These are phyloP conservation scores for Articulospora tetracladia DNA, from an alignment of 495 filamentous ascomycete species.

Conservation along the genomic window DNA sequence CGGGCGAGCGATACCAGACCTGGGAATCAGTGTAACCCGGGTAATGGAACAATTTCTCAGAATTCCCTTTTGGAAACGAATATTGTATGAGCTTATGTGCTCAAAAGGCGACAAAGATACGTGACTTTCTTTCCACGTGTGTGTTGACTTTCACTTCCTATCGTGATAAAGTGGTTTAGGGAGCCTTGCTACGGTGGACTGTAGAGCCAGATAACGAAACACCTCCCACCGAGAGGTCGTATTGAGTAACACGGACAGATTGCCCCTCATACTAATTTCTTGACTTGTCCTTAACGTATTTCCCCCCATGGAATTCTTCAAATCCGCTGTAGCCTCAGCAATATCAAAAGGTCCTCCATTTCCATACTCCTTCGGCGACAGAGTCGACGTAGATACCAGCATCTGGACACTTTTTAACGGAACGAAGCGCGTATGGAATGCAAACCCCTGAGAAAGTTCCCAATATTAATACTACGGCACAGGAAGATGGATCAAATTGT, in stretches of 20 bases:
- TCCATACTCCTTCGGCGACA: slow-evolving; percentile 87
- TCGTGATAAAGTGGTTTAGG: too few relatives aligned
- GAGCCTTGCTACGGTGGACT: background rate
- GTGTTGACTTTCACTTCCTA: too few relatives aligned
- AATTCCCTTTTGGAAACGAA: too few relatives aligned
- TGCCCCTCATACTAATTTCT: background rate
- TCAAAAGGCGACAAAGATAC: too few relatives aligned
- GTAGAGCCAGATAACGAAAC: background rate
- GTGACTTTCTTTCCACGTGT: too few relatives aligned
- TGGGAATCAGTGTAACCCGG: too few relatives aligned
- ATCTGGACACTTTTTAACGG: slow-evolving; percentile 94
- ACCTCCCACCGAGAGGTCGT: background rate
- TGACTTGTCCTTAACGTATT: background rate
- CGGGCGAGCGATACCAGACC: too few relatives aligned
- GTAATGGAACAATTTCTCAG: too few relatives aligned
- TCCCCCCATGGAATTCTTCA: slow-evolving; percentile 87
- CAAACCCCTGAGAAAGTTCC: background rate
- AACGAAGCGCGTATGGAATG: slow-evolving; percentile 68
- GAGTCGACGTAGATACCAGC: slow-evolving; percentile 80
- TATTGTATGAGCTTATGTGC: too few relatives aligned
- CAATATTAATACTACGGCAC: slow-evolving; percentile 7
- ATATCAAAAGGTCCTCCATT: slow-evolving; percentile 93
- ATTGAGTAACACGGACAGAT: background rate
- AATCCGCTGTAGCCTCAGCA: slow-evolving; percentile 93
- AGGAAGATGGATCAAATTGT: slow-evolving; percentile 92